phyloP scores from a whole-genome alignment of 2,329 filamentous ascomycete species.

The Diaporthe nobilis region DNA sequence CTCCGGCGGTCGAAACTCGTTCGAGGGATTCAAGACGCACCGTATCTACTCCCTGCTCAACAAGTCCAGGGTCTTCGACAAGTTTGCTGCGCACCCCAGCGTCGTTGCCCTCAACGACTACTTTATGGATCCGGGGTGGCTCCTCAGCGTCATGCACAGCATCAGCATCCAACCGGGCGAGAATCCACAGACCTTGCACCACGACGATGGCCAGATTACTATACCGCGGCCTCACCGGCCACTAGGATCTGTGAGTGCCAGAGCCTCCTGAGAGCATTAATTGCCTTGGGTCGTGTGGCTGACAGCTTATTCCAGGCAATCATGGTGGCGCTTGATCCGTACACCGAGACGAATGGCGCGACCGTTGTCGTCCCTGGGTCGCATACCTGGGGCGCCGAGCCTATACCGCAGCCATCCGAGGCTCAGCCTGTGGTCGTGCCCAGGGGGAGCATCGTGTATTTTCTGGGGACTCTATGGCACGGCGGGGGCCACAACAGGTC shows the following conservation, averaged over 20 bases:
- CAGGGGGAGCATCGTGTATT: neutral
- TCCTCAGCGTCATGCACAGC: slow-evolving; percentile 53
- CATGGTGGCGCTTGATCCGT: slow-evolving; percentile 51
- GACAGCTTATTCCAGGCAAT: slow-evolving; percentile 37
- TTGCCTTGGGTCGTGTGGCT: neutral
- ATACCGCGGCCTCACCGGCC: slow-evolving; percentile 53
- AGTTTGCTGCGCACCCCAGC: slow-evolving; percentile 51
- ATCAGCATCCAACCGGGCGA: slow-evolving; percentile 57
- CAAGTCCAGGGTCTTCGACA: slow-evolving; percentile 56
- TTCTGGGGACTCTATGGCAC: slow-evolving; percentile 54
- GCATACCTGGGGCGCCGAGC: slow-evolving; percentile 52
- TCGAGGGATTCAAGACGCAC: slow-evolving; percentile 55
- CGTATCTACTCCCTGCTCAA: slow-evolving; percentile 56
- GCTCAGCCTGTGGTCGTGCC: neutral
- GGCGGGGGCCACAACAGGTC: slow-evolving; percentile 54
- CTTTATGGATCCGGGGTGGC: slow-evolving; percentile 55
- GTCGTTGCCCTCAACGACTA: slow-evolving; percentile 56
- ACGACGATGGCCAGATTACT: slow-evolving; percentile 51
- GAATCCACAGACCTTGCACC: slow-evolving; percentile 54
- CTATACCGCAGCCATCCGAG: slow-evolving; percentile 50
- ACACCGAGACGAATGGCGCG: slow-evolving; percentile 52
- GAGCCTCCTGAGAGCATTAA: neutral
- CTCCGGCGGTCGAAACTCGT: slow-evolving; percentile 52
- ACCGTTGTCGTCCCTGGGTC: slow-evolving; percentile 54
- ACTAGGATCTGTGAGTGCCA: slow-evolving; percentile 47